Conservation (phyloP, 768 basidiomycete genomes). For the Boletales sp. region DNA sequence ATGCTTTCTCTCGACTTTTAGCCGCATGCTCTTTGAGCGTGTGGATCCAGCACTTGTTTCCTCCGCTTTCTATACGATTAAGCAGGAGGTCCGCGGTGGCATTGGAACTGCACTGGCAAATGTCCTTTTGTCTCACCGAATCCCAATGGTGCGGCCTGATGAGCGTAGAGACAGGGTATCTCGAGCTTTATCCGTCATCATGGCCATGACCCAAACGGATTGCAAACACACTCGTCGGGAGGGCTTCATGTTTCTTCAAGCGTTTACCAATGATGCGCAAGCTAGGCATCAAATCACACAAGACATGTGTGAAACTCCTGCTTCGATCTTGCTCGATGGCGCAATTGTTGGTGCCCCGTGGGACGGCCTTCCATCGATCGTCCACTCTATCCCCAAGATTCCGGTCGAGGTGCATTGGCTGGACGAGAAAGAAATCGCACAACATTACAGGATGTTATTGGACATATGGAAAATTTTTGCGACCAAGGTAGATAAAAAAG, state of each 20-base stretch:
- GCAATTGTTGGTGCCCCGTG: conserved; percentile 31
- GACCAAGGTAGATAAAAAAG: conserved; percentile 11
- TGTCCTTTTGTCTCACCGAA: conserved; percentile 32
- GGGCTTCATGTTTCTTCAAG: conserved; percentile 34
- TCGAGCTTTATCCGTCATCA: conserved; percentile 36
- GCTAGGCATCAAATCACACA: conserved; percentile 3
- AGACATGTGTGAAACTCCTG: conserved; percentile 22
- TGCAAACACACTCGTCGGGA: conserved; percentile 27
- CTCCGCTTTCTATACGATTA: conserved; percentile 40
- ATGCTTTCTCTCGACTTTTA: conserved; percentile 55
- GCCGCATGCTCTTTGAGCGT: conserved; percentile 33
- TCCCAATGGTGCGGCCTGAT: neutral
- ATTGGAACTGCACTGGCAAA: conserved; percentile 41
- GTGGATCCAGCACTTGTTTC: conserved; percentile 28
- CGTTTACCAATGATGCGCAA: conserved; percentile 29
- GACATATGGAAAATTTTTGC: conserved; percentile 36
- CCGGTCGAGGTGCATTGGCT: conserved; percentile 30
- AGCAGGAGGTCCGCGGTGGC: conserved; percentile 44
- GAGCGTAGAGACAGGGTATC: conserved; percentile 24
- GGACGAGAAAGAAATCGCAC: conserved; percentile 36
- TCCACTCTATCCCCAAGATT: conserved; percentile 27
- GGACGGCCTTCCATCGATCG: conserved; percentile 21
- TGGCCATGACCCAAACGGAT: conserved; percentile 34
- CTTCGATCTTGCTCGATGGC: conserved; percentile 44
- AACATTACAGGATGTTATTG: conserved; percentile 37